Conservation (phyloP, 495 filamentous ascomycete genomes). For the Trichoderma gamsii region DNA sequence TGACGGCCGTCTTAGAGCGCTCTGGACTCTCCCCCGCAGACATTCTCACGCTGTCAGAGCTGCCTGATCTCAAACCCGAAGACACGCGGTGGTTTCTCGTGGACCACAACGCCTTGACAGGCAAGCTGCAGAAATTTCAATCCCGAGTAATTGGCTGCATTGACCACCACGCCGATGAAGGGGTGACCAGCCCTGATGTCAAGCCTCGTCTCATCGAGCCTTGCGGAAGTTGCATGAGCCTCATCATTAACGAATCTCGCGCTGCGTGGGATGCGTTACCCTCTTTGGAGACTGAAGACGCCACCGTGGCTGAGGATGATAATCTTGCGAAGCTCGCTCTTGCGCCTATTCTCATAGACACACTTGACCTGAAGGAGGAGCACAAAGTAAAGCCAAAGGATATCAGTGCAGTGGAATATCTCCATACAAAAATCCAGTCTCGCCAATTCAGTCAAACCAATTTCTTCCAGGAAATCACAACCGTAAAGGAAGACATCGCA, state of each 20-base stretch:
- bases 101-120: constrained; percentile 80
- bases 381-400: constrained; percentile 73
- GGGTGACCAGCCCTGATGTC: constrained; percentile 44
- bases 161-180: constrained; percentile 88
- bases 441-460: constrained; percentile 44
- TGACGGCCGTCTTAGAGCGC: constrained; percentile 48
- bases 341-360: constrained; percentile 80
- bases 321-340: constrained; percentile 72
- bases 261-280: constrained; percentile 46
- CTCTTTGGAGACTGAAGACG: constrained; percentile 21
- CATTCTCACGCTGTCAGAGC: constrained; percentile 47
- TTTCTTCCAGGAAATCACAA: constrained; percentile 59
- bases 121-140: constrained; percentile 39
- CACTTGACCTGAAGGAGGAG: constrained; percentile 59
- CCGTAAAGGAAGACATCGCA: constrained; percentile 68
- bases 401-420: constrained; percentile 54
- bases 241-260: constrained; percentile 60
- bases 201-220: constrained; percentile 61
- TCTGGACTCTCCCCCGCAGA: constrained; percentile 39
- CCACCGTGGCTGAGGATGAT: constrained; percentile 31
- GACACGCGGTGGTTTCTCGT: constrained; percentile 62
- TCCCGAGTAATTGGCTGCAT: constrained; percentile 63
- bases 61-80: constrained; percentile 33
- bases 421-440: constrained; percentile 41
- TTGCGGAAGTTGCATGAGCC: constrained; percentile 72